These are phyloP conservation scores for Sporothrix phasma DNA, from an alignment of 2,329 filamentous ascomycete genomes.

Conservation along the genomic window DNA sequence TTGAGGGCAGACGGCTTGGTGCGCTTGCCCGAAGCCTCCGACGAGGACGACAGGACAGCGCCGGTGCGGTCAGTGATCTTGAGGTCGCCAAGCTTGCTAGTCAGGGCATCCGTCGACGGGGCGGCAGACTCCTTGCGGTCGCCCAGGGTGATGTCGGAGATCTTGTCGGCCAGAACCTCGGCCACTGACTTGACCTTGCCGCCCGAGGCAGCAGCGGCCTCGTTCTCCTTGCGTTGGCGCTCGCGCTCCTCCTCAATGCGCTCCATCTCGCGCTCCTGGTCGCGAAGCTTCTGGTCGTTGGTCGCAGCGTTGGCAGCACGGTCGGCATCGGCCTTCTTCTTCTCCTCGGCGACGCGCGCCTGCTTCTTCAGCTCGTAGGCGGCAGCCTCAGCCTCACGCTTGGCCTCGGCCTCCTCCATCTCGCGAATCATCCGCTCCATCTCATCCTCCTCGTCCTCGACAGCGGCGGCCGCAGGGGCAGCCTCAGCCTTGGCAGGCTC, in stretches of 20 bases:
- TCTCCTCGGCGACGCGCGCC: slow-evolving; percentile 13
- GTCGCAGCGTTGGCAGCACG: slow-evolving; percentile 15
- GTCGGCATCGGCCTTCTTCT: slow-evolving; percentile 16
- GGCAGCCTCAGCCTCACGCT: slow-evolving; percentile 18
- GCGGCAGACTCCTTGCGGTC: slow-evolving; percentile 35
- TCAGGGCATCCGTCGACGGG: slow-evolving; percentile 33
- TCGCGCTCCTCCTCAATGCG: slow-evolving; percentile 62
- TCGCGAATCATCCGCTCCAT: slow-evolving; percentile 22
- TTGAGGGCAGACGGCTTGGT: slow-evolving; percentile 82
- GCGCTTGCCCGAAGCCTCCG: slow-evolving; percentile 36
- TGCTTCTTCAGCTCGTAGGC: slow-evolving; percentile 18
- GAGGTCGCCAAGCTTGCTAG: slow-evolving; percentile 43
- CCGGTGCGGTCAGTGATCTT: slow-evolving; percentile 33
- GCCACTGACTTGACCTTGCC: slow-evolving; percentile 38
- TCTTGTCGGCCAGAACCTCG: slow-evolving; percentile 40
- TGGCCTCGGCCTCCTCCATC: slow-evolving; percentile 21
- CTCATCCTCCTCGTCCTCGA: slow-evolving; percentile 34
- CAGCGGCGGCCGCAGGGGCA: slow-evolving; percentile 24
- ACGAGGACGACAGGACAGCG: slow-evolving; percentile 19
- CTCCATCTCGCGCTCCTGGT: slow-evolving; percentile 64
- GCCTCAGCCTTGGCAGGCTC: slow-evolving; percentile 22
- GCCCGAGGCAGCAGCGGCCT: slow-evolving; percentile 33
- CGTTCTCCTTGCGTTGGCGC: slow-evolving; percentile 41
- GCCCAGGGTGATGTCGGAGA: slow-evolving; percentile 27
- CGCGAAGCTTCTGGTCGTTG: slow-evolving; percentile 46